Evolutionary conservation across 768 basidiomycete species (phyloP), one percentile per base, ranked within the genome.

Genomic region (Solioccasus polychromus): DNA sequence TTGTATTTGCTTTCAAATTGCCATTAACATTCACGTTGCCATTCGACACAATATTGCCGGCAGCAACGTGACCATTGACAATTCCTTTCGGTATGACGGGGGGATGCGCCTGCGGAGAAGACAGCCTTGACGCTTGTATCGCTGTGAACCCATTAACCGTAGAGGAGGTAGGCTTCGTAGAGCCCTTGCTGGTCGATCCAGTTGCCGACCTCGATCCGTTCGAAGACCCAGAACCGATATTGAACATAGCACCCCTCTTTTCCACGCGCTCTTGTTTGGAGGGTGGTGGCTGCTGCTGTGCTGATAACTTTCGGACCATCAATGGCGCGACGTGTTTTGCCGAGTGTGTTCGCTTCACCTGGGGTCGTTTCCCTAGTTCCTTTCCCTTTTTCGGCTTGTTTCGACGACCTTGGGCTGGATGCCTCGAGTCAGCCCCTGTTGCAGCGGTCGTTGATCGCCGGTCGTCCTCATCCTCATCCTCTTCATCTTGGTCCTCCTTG

Each of bases 191-290:
- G 2, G 54, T 54, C 28, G 64, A 55, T 29, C 54, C 63, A 29
- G 52, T 58, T 5, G 54, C 52, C 19, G 48, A 62, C 48, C 50
- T 57, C 30, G 68, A 64, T 15, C 77, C 77, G 37, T 75, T 75
- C 42, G 80, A 80, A 30, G 80, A 80, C 47, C 72, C 69, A 15
- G 81, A 82, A 2, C 80, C 82, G 44, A 84, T 74, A 52, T 80
- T 79, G 48, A 84, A 82, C 55, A 68, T 68, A 11, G 69, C 58
- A 17, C 62, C 54, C 39, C 56, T 63, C 45, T 60, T 63, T 29
- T 55, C 51, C 18, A 14, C 25, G 19, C 48, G 61, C 14, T 51
- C 58, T 20, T 22, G 42, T 23, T 51, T 54, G 15, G 37, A 35
- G n/a, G 50, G n/a, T n/a, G n/a, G n/a, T n/a, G n/a, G 52, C 4